Evolutionary conservation across 495 filamentous ascomycete species (phyloP), one percentile per base, ranked within the genome.

Genomic region (Penicillium macrosclerotiorum): DNA sequence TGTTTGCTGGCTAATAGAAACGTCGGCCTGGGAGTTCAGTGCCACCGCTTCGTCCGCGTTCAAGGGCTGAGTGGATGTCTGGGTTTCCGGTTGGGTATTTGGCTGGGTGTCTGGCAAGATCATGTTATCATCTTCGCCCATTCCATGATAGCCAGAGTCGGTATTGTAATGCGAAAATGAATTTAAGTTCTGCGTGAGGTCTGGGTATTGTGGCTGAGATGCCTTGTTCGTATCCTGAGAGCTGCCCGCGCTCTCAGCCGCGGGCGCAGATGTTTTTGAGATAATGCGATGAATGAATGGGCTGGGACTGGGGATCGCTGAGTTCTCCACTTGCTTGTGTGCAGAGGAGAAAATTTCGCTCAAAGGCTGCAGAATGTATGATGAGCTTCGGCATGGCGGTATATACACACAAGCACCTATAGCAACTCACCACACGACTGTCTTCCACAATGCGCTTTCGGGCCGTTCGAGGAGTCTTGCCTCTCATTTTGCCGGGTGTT

Each of bases 401-500:
- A n/a, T 22, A 16, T 27, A 36, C 23, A 36, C n/a, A 14, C 37
- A 12, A 9, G 23, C 13, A 34, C 13, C 35, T 73, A 79, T 51
- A 71, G 34, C 18, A 13, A 48, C 53, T 47, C 40, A 95, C 89
- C 60, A 84, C 77, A 54, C 90, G 82, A 35, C 69, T 59, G 63
- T 87, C 85, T 42, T 75, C 66, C 5, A 74, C 66, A 55, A 81
- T 79, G 19, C 70, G 75, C 65, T 93, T 95, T 34, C 88, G 78
- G 11, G 74, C 73, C 2, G 90, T 95, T 35, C 89, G 79, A 27
- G 93, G 92, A 5, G 93, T 96, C 71, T 94, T 96, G 45, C 91
- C 93, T 50, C 90, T 81, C 69, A 96, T 69, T 53, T 94, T 96
- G 17, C 90, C 92, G 2, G 93, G 93, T 4, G 93, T 97, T 58